A percentile compares a stretch with the other conserved stretches of the same genome.
Conservation (phyloP, 345 rosid genomes). For the Fremontodendron californicum region DNA sequence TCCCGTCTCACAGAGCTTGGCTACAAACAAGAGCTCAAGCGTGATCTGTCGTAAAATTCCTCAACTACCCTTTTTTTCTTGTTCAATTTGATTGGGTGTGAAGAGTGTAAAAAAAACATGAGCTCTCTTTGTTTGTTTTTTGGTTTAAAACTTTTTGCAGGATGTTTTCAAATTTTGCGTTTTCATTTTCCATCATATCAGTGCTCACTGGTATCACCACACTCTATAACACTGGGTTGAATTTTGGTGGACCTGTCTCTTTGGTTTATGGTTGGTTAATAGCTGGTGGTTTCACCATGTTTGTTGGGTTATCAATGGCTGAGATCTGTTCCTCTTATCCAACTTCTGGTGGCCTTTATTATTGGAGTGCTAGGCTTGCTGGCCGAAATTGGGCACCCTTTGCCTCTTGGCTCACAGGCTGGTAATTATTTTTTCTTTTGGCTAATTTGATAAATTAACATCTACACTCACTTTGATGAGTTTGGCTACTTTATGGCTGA, state of each 20-base stretch:
- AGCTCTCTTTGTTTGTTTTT: slow-evolving; percentile 9
- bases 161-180: slow-evolving; percentile 87
- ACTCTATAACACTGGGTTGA: slow-evolving; percentile 74
- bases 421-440: slow-evolving; percentile 36
- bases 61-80: slow-evolving; percentile 1
- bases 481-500: neutral
- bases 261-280: slow-evolving; percentile 87
- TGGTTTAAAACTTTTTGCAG: slow-evolving; percentile 33
- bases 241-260: slow-evolving; percentile 74
- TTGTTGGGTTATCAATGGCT: slow-evolving; percentile 85
- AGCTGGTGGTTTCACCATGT: slow-evolving; percentile 78
- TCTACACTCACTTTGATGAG: neutral
- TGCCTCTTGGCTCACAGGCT: slow-evolving; percentile 96
- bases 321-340: slow-evolving; percentile 97
- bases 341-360: slow-evolving; percentile 95
- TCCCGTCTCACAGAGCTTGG: slow-evolving; percentile 82
- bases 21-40: slow-evolving; percentile 97
- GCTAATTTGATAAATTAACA: neutral
- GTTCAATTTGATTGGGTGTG: neutral
- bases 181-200: slow-evolving; percentile 89
- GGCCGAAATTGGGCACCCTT: slow-evolving; percentile 89
- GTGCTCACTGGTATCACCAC: slow-evolving; percentile 93
- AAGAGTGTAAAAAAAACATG: neutral
- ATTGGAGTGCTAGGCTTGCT: slow-evolving; percentile 98
- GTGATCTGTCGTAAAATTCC: slow-evolving; percentile 74